Evolutionary conservation across 805 yeast species (phyloP).

Genomic region (Starmerella davenportii): DNA sequence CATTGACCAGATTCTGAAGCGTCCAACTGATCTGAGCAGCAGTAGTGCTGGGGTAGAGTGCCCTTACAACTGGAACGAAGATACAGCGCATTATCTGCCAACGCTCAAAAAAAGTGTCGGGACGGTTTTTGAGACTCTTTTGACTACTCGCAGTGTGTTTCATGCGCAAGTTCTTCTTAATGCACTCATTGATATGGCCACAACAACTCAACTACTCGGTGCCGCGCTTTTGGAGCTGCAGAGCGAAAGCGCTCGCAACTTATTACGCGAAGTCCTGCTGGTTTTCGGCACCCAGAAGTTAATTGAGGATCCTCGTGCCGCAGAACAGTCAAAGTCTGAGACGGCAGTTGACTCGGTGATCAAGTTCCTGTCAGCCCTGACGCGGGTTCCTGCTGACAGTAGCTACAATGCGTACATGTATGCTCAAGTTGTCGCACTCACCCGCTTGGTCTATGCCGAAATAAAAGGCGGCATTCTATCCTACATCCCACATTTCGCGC

Average conservation of each 20-base stretch:
- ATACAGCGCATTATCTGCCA: no score
- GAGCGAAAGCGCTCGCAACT: not conserved
- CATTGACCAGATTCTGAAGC: no score
- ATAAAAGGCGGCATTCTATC: not conserved
- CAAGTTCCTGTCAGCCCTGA: not conserved
- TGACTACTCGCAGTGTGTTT: no score
- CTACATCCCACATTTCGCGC: not conserved
- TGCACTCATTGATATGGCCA: not conserved
- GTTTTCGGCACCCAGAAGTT: not conserved
- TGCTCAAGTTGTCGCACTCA: not conserved
- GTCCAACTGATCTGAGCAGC: no score
- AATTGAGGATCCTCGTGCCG: not conserved
- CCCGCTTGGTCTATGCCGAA: not conserved
- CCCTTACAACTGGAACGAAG: no score
- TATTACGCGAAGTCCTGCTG: not conserved
- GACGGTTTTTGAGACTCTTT: no score
- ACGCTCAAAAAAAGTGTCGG: no score
- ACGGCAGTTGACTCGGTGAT: not conserved
- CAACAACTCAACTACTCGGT: not conserved
- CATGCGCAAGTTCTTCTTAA: no score
- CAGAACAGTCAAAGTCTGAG: not conserved
- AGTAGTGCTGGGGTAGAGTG: no score
- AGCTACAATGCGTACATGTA: not conserved
- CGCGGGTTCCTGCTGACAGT: not conserved
- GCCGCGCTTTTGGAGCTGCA: not conserved